Conservation (phyloP, 116 monocot genomes). For the Thalassia testudinum region DNA sequence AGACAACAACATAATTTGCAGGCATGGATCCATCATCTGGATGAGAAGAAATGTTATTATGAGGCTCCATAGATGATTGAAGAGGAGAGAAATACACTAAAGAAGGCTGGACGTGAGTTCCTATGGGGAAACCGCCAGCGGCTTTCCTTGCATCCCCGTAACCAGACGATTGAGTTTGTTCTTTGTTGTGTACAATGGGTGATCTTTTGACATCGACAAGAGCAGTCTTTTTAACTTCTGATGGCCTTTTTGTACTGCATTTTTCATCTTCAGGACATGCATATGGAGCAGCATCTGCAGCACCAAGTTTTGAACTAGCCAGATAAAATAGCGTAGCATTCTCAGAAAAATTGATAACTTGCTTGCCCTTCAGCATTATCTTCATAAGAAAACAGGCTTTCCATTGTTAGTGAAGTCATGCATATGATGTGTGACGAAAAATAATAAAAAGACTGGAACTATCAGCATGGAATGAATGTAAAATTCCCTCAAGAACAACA, state of each 20-base stretch:
- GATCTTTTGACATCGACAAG: constrained; percentile 19
- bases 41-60: constrained; percentile 4
- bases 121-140: constrained; percentile 9
- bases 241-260: constrained; percentile 24
- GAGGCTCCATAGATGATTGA: constrained; percentile 2
- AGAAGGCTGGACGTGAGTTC: constrained; percentile 6
- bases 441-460: no score
- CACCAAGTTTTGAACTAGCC: constrained; percentile 41
- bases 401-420: no score
- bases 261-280: constrained; percentile 73
- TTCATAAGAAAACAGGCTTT: no score
- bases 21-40: constrained; percentile 9
- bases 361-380: constrained; percentile 80
- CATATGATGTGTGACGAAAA: no score
- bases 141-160: constrained; percentile 24
- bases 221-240: constrained; percentile 6
- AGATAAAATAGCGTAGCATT: constrained; percentile 74
- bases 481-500: no score
- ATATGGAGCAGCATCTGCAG: constrained; percentile 49
- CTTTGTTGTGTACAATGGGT: background rate
- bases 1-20: constrained; percentile 1
- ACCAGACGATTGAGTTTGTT: constrained; percentile 6
- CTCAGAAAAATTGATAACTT: constrained; percentile 72
- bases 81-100: constrained; percentile 10
- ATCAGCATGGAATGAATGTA: no score